Conservation (phyloP, 129 eudicot genomes). For the Escallonia rubra region DNA sequence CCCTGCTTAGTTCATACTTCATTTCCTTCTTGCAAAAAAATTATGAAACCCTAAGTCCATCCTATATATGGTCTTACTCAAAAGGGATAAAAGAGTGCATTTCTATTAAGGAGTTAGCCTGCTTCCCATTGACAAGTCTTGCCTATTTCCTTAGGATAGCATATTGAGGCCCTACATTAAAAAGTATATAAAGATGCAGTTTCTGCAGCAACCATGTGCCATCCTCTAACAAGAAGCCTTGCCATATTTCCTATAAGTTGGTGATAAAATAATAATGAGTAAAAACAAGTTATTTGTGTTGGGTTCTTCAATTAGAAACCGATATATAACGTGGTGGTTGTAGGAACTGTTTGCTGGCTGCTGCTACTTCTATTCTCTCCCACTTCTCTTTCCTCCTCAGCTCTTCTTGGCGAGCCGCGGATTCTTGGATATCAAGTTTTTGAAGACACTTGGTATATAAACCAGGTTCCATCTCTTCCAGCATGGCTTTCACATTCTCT, state of each 20-base stretch:
- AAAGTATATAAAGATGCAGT: too few species aligned
- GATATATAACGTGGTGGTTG: constrained; percentile 9
- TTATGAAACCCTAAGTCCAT: too few species aligned
- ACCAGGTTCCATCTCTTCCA: constrained; percentile 50
- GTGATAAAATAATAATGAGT: background rate
- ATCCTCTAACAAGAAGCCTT: background rate
- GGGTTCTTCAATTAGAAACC: constrained; percentile 12
- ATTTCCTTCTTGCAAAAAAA: too few species aligned
- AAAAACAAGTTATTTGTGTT: background rate
- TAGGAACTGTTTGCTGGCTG: constrained; percentile 19
- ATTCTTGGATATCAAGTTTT: constrained; percentile 19
- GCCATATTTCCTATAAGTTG: background rate
- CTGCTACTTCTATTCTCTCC: constrained; percentile 45
- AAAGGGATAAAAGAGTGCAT: too few species aligned
- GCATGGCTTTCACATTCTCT: constrained; percentile 53
- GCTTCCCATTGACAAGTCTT: too few species aligned
- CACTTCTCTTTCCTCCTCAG: constrained; percentile 38
- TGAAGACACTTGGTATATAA: constrained; percentile 45
- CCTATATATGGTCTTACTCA: too few species aligned
- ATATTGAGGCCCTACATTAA: too few species aligned
- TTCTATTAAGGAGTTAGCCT: too few species aligned
- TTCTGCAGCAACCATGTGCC: too few species aligned
- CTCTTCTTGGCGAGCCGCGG: constrained; percentile 29
- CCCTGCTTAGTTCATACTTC: too few species aligned
- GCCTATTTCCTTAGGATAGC: too few species aligned